Evolutionary conservation across 805 yeast genomes (phyloP).

Genomic region (Candida awuae): DNA sequence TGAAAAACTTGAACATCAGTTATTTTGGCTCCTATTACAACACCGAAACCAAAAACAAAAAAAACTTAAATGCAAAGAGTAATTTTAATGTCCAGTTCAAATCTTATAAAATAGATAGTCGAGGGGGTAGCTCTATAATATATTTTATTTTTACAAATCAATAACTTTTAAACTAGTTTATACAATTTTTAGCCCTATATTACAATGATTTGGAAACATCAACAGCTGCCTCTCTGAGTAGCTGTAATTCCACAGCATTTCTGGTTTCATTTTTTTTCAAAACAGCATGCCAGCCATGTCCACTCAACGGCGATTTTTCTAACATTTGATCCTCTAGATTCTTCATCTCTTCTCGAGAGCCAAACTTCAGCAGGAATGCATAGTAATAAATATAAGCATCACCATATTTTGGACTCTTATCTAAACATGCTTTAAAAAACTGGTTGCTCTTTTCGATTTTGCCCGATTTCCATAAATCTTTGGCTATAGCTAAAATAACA

Average conservation of each 20-base stretch:
- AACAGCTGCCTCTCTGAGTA: constrained; percentile 16
- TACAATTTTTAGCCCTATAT: too few relatives aligned
- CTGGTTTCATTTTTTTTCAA: constrained; percentile 38
- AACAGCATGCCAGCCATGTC: constrained; percentile 49
- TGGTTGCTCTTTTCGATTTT: constrained; percentile 54
- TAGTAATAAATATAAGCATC: constrained; percentile 71
- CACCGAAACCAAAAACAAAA: too few relatives aligned
- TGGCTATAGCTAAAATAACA: constrained; percentile 58
- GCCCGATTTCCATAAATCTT: constrained; percentile 57
- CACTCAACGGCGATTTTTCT: constrained; percentile 50
- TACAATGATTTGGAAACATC: constrained; percentile 1
- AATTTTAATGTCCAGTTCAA: too few relatives aligned
- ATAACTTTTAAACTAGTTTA: too few relatives aligned
- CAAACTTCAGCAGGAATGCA: constrained; percentile 35
- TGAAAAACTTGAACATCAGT: too few relatives aligned
- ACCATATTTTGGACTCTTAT: constrained; percentile 51
- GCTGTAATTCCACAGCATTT: constrained; percentile 15
- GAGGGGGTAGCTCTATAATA: too few relatives aligned
- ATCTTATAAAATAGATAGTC: too few relatives aligned
- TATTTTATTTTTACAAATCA: neutral
- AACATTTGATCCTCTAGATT: constrained; percentile 30
- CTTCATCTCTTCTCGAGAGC: constrained; percentile 30
- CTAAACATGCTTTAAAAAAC: constrained; percentile 63
- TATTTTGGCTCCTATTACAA: too few relatives aligned
- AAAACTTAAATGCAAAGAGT: too few relatives aligned